Evolutionary conservation across 208 protist genomes (phyloP).

Genomic region (Acanthamoeba castellanii): DNA sequence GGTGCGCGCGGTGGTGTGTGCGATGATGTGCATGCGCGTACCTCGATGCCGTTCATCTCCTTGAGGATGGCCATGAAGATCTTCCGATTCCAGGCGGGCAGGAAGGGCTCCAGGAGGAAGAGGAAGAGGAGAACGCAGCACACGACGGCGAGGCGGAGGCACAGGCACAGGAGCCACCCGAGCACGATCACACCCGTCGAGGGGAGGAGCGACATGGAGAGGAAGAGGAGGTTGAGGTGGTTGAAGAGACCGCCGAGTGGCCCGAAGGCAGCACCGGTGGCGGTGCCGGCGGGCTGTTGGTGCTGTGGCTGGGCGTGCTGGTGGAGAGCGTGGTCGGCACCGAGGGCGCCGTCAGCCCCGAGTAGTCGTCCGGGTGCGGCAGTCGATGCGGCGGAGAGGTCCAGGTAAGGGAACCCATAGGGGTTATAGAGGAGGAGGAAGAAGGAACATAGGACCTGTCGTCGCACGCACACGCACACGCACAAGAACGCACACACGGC

Average conservation of each 20-base stretch:
- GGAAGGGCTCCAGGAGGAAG: conserved; percentile 58
- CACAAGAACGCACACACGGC: neutral
- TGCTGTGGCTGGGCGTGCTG: neutral
- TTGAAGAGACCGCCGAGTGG: conserved; percentile 20
- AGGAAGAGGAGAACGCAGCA: conserved; percentile 60
- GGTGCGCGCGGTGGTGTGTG: neutral
- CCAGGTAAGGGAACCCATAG: conserved; percentile 63
- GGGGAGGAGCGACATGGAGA: conserved; percentile 64
- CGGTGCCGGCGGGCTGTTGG: conserved; percentile 53
- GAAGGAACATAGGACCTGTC: conserved; percentile 49
- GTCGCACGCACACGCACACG: neutral
- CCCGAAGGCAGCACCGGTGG: conserved; percentile 31
- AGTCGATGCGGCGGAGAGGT: neutral
- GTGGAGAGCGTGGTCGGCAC: conserved; percentile 53
- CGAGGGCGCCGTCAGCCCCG: neutral
- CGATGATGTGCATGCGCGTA: neutral
- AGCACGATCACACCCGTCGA: conserved; percentile 55
- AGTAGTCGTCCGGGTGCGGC: conserved; percentile 28
- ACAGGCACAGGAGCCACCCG: conserved; percentile 24
- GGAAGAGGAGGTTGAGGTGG: conserved; percentile 5
- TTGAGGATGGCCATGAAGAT: conserved; percentile 28
- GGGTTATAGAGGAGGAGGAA: conserved; percentile 60
- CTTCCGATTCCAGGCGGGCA: conserved; percentile 40
- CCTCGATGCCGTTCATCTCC: conserved; percentile 59
- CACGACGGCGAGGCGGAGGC: conserved; percentile 33